Base-by-base conservation (phyloP, 2,329 filamentous ascomycete genomes). In the Colletotrichum tropicale region DNA sequence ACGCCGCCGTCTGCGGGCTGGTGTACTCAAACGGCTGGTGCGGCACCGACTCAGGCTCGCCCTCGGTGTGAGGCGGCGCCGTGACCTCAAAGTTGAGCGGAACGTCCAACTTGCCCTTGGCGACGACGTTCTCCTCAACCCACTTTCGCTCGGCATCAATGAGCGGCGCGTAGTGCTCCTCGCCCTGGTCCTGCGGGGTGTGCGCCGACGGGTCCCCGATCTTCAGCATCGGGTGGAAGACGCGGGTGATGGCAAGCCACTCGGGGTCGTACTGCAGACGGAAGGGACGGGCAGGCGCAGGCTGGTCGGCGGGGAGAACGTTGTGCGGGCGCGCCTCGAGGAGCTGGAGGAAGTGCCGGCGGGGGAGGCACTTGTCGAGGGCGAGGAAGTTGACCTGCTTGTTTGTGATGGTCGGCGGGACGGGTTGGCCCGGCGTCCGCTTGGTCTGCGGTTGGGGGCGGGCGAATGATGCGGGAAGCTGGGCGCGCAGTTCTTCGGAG, bases 231-330 rank as follows among this genome's bases (percentile, higher is more conserved):
- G 87, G 80, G 55, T 94, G 91, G 81, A 98, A 98, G 9, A 93
- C 93, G 56, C 96, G 94, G 15, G 93, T 96, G 78, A 99, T 98
- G 56, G 97, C 94, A 9, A 99, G 92, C 96, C 96, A 99, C 86
- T 99, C 97, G 13, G 93, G 92, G 83, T 99, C 97, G 82, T 99
- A 98, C 64, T 92, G 87, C 1, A 98, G 88, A 13, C 86, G 87
- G 78, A 92, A 90, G 1, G 92, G 92, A 3, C 87, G 84, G 18
- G 80, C 21, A 28, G 67, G 66, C 36, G 86, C 10, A 30, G 79
- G 66, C 76, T 65, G 13, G 64, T 69, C 24, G 62, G 34, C 52
- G 58, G 56, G 65, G 28, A 69, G 65, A 15, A 66, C 61, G 55
- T 75, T 60, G 72, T 75, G 81, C 5, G 92, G 87, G 4, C 85